Evolutionary conservation across 495 filamentous ascomycete genomes (phyloP), one percentile per base, ranked within the genome.

Genomic region (Hyaloscypha bicolor): DNA sequence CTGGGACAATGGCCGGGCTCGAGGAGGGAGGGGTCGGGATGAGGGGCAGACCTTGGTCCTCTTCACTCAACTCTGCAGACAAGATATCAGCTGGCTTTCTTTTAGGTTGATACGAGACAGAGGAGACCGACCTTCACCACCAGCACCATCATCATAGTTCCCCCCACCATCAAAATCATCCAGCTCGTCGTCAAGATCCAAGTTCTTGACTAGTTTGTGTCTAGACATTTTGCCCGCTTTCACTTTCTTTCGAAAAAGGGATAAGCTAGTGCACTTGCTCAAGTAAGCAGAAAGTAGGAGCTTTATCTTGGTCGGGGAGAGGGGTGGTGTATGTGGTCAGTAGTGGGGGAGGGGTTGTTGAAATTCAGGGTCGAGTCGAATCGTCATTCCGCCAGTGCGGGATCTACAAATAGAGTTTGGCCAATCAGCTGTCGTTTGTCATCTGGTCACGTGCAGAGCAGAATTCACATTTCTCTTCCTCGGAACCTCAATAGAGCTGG

Each of bases 101-200:
- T 53, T 22, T 52, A 6, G 3, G 2, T 71, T 4, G 70, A 45
- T 31, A 62, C 25, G n/a, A 37, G 56, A 64, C 29, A 39, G 48
- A 70, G 61, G 32, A 64, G 11, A 14, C 35, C 33, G 51, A 64
- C 62, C 48, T 39, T 62, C 65, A 25, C 33, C 55, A 37, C 33
- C 64, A n/a, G n/a, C 57, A n/a, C 63, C 64, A 37, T 83, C 78
- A 30, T 78, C 78, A 35, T 76, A 76, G 22, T 82, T 79, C 4
- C 77, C 82, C 32, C 77, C 80, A 25, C 79, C 84, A 72, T 90
- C 84, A 67, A 82, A 87, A 72, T 88, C 85, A 62, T 89, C 85
- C 19, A 89, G 70, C 68, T 85, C 89, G 45, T 86, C 84, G 66
- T 84, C 79, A 59, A 87, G 79, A 67, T 90, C 86, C 63, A 90